Percentiles rank a stretch among this genome's conserved stretches.
Conservation (phyloP, 192 early-diverging fungal species). For the Podila horticola region DNA sequence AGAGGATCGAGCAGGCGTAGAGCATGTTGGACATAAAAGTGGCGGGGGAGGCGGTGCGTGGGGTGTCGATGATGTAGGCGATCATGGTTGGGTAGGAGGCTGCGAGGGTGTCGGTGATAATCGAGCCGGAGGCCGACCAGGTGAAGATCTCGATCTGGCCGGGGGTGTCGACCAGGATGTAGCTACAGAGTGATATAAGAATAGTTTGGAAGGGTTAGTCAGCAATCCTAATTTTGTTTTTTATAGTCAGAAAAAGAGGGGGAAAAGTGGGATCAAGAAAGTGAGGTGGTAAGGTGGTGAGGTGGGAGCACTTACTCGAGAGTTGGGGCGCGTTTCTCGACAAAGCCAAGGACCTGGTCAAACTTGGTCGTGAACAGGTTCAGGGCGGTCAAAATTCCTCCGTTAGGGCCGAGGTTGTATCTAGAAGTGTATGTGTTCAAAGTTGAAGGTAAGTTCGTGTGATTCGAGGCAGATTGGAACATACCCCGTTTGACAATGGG, state of each 20-base stretch:
- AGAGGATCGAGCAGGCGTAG: constrained; percentile 96
- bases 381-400: constrained; percentile 93
- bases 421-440: constrained; percentile 16
- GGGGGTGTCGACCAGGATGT: constrained; percentile 92
- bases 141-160: constrained; percentile 99
- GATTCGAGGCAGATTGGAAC: too few species aligned
- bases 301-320: constrained; percentile 66
- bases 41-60: constrained; percentile 87
- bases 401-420: constrained; percentile 96
- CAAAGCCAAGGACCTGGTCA: constrained; percentile 92
- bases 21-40: constrained; percentile 99
- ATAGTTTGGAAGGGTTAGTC: background rate
- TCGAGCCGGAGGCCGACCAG: constrained; percentile 96
- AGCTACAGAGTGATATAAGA: constrained; percentile 52
- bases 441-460: background rate
- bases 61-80: constrained; percentile 96
- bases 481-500: too few species aligned
- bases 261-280: too few species aligned
- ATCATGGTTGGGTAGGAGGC: constrained; percentile 92
- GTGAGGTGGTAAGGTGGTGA: too few species aligned
- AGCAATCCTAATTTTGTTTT: background rate
- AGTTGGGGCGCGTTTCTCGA: constrained; percentile 79
- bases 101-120: constrained; percentile 95
- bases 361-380: constrained; percentile 99
- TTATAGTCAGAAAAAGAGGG: background rate